Base-by-base conservation (phyloP, 2,329 filamentous ascomycete species). In the Aspergillus tanneri region DNA sequence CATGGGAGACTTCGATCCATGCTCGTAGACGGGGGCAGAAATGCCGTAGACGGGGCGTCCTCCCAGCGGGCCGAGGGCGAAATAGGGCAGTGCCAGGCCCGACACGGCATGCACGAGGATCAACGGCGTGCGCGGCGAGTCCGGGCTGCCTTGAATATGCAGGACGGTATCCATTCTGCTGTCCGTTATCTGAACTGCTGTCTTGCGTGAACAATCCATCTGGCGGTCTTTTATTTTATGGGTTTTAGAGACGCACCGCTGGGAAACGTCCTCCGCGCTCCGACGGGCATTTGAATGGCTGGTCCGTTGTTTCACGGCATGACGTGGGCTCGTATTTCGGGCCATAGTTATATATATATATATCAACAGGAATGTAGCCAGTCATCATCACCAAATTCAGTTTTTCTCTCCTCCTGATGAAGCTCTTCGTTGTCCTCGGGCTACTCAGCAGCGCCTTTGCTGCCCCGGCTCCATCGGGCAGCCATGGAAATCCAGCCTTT, bases 1-100 rank as follows among this genome's bases (percentile, higher is more conserved):
- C 14, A 34, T 18, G 16, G 40, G 30, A 30, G 44, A 49, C 3
- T 42, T 42, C 1, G 46, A 52, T 30, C 48, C 50, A 3, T 49
- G 42, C 11, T 37, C 50, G 39, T 49, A 52, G 18, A 52, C 23
- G n/a, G 23, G 46, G 3, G 30, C 30, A 10, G 30, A 34, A 9
- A 34, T 34, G 3, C 30, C 30, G 30, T 34, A 34, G 16, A 34
- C 30, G 8, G 30, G 30, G 3, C 30, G 30, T 16, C 30, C 30
- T 34, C 19, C 30, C 12, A 34, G 30, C 9, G 30, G 30, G 14
- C 30, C 30, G 14, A 34, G 30, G 30, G 30, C 30, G 7, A 34
- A 34, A 34, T 34, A 34, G 16, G 30, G 30, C 8, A 34, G 16
- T 18, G 30, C 30, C 4, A 34, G 30, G 30, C 30, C 30, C 7